phyloP scores from a whole-genome alignment of 257 asterid species.

The Fraxinus americana region DNA sequence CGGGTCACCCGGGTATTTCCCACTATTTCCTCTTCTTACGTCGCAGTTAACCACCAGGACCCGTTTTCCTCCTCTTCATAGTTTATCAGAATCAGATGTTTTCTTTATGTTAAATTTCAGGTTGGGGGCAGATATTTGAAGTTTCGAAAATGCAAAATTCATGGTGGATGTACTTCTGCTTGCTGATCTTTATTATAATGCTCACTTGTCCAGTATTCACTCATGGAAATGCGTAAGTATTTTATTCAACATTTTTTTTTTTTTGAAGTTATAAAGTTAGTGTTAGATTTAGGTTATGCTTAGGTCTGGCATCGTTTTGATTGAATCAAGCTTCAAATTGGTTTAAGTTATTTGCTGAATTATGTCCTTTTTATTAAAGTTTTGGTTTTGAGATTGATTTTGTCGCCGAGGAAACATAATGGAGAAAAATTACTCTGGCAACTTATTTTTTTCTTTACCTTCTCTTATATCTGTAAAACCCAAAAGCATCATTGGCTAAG shows the following conservation, averaged over 20 bases:
- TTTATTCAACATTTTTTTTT: neutral
- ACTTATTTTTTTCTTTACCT: neutral
- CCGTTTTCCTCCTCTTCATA: neutral
- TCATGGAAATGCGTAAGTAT: constrained; percentile 1
- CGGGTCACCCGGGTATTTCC: too few relatives aligned
- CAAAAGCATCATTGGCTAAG: neutral
- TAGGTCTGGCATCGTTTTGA: neutral
- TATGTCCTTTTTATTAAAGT: neutral
- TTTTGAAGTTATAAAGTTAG: neutral
- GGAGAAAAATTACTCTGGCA: neutral
- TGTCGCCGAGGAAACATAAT: neutral
- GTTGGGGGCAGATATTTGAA: neutral
- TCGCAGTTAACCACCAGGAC: neutral
- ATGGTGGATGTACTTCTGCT: neutral
- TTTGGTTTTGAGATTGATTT: neutral
- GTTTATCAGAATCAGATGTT: neutral
- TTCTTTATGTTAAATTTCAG: neutral
- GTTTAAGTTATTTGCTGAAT: neutral
- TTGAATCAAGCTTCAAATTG: neutral
- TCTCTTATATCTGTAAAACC: neutral
- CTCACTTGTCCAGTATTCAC: neutral
- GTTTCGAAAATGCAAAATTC: neutral
- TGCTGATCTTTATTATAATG: neutral
- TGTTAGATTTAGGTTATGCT: neutral
- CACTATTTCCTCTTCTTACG: too few relatives aligned